These are phyloP conservation scores for Botrytis pseudocinerea DNA, from an alignment of 2,329 filamentous ascomycete genomes.

Conservation along the genomic window DNA sequence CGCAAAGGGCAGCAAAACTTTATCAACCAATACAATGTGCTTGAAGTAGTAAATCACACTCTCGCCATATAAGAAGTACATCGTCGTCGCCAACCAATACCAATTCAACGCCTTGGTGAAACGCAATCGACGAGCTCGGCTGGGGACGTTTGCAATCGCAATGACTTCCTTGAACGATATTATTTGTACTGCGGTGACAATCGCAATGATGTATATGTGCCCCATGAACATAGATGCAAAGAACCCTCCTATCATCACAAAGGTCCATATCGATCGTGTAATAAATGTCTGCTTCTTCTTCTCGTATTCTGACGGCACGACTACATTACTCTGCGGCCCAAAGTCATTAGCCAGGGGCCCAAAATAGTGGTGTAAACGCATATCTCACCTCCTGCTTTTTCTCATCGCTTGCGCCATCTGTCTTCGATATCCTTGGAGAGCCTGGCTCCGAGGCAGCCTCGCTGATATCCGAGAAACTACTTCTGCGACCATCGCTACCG, in stretches of 20 bases:
- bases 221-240: constrained; percentile 91
- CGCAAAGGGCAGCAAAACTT: constrained; percentile 85
- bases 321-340: constrained; percentile 28
- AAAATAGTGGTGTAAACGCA: background rate
- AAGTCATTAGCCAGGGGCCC: constrained; percentile 30
- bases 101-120: constrained; percentile 97
- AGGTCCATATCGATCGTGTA: constrained; percentile 94
- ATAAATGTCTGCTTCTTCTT: constrained; percentile 99
- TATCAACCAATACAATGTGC: constrained; percentile 94
- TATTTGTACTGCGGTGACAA: constrained; percentile 92
- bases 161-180: constrained; percentile 99
- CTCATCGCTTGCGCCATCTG: constrained; percentile 42
- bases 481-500: constrained; percentile 51
- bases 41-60: constrained; percentile 99
- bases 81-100: constrained; percentile 98
- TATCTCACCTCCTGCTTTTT: constrained; percentile 12
- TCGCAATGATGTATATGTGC: constrained; percentile 93
- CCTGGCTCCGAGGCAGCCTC: constrained; percentile 53
- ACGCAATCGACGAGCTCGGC: constrained; percentile 82
- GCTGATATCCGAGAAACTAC: constrained; percentile 71
- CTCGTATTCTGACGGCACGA: constrained; percentile 72
- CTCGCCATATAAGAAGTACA: constrained; percentile 99
- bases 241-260: constrained; percentile 95
- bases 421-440: constrained; percentile 35
- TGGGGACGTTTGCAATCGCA: constrained; percentile 92